phyloP scores from a whole-genome alignment of 2,329 filamentous ascomycete species.

The Fusarium pininemorale region DNA sequence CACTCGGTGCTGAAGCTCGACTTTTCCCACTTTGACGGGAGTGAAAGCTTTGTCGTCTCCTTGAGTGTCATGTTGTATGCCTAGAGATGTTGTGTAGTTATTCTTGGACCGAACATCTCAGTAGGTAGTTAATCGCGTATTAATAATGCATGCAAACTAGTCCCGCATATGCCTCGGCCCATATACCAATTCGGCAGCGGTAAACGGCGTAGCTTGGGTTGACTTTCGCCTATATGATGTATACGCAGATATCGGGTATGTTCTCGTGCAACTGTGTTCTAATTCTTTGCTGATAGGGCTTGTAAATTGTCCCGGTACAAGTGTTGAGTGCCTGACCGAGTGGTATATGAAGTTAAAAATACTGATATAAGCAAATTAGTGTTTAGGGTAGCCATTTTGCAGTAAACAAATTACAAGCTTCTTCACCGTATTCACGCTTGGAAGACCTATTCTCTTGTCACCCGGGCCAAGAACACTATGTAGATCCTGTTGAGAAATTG shows the following conservation, averaged over 20 bases:
- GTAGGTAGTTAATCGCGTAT: not conserved
- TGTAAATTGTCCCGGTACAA: not conserved
- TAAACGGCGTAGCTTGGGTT: not conserved
- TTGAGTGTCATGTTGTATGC: conserved; percentile 9
- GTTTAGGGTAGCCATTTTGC: not conserved
- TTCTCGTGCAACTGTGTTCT: not conserved
- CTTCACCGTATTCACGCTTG: not conserved
- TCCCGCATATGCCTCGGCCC: conserved; percentile 16
- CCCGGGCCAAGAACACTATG: not conserved
- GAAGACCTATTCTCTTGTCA: not conserved
- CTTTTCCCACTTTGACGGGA: conserved; percentile 51
- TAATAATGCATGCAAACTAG: not conserved
- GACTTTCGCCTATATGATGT: not conserved
- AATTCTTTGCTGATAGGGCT: too few species aligned
- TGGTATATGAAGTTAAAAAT: not conserved
- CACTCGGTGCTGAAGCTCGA: conserved; percentile 54
- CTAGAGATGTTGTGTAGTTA: not conserved
- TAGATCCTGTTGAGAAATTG: not conserved
- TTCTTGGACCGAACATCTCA: not conserved
- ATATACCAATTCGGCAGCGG: not conserved
- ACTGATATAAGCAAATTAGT: too few species aligned
- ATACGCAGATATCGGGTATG: not conserved
- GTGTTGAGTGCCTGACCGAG: not conserved
- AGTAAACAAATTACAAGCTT: too few species aligned
- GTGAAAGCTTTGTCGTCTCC: conserved; percentile 50